phyloP scores from a whole-genome alignment of 768 basidiomycete genomes.

The Hemileccinum rubropunctum region DNA sequence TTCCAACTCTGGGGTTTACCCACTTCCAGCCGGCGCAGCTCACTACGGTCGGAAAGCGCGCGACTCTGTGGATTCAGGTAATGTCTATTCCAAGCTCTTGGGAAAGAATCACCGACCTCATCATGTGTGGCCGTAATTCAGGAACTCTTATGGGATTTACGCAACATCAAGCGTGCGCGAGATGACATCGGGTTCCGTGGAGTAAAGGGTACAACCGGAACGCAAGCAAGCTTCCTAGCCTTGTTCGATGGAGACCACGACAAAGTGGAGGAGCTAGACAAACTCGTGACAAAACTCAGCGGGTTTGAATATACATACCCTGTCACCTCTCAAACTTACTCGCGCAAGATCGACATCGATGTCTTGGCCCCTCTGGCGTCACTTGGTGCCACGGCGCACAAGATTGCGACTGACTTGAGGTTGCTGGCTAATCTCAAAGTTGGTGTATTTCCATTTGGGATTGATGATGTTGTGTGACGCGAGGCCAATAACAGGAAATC shows the following conservation, averaged over 20 bases:
- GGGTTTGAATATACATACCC: conserved; percentile 96
- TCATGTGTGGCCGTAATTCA: conserved; percentile 24
- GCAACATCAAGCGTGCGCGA: conserved; percentile 86
- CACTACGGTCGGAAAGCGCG: conserved; percentile 96
- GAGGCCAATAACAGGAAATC: conserved; percentile 59
- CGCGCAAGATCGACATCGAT: conserved; percentile 94
- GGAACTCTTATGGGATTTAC: conserved; percentile 95
- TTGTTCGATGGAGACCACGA: conserved; percentile 94
- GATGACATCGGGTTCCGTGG: conserved; percentile 96
- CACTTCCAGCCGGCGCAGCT: conserved; percentile 99
- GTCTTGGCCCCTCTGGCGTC: conserved; percentile 88
- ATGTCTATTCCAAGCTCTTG: conserved; percentile 10
- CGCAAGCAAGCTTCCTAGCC: conserved; percentile 92
- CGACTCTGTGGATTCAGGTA: conserved; percentile 95
- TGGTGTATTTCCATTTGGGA: background rate
- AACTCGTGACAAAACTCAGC: conserved; percentile 83
- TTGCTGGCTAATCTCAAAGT: conserved; percentile 93
- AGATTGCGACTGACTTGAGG: conserved; percentile 94
- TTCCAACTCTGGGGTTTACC: conserved; percentile 95
- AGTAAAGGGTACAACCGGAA: conserved; percentile 99
- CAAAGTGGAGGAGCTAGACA: conserved; percentile 91
- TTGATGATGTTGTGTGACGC: background rate
- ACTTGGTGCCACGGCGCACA: conserved; percentile 93
- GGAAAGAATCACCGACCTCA: background rate
- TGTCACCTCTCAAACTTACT: conserved; percentile 98